phyloP scores from a whole-genome alignment of 108 stramenopile genomes.

The Nitzschia inconspicua region DNA sequence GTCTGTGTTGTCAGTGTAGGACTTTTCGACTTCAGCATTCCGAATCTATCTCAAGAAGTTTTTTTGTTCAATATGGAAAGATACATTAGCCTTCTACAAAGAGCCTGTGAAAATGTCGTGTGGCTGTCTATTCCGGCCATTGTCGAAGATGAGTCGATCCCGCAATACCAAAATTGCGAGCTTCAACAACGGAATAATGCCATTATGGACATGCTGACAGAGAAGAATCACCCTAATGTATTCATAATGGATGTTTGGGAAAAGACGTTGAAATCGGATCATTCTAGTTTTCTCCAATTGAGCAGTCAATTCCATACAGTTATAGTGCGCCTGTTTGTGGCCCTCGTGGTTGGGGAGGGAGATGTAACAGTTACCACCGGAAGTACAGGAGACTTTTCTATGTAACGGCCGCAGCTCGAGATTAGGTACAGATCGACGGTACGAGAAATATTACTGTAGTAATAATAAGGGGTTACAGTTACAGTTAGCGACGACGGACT shows the following conservation, averaged over 20 bases:
- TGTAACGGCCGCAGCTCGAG: too few relatives aligned
- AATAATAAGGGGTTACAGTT: too few relatives aligned
- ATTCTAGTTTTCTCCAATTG: not conserved
- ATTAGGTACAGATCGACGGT: too few relatives aligned
- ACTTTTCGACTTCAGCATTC: slow-evolving; percentile 11
- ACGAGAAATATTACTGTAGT: too few relatives aligned
- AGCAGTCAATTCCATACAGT: not conserved
- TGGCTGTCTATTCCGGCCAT: slow-evolving; percentile 13
- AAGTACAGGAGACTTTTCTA: too few relatives aligned
- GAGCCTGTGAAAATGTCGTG: slow-evolving; percentile 9
- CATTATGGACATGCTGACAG: not conserved
- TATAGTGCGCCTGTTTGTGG: slow-evolving; percentile 4
- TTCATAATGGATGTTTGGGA: slow-evolving; percentile 21
- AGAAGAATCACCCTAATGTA: slow-evolving; percentile 12
- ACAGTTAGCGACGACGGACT: too few relatives aligned
- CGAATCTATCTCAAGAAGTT: not conserved
- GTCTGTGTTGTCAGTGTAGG: slow-evolving; percentile 19
- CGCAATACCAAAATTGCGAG: slow-evolving; percentile 6
- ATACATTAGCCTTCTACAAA: slow-evolving; percentile 9
- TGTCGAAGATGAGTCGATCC: not conserved
- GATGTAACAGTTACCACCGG: too few relatives aligned
- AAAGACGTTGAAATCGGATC: slow-evolving; percentile 6
- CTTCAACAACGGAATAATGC: slow-evolving; percentile 11
- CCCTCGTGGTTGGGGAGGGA: slow-evolving; percentile 15
- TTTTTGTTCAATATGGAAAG: slow-evolving; percentile 8